Evolutionary conservation across 345 rosid genomes (phyloP), one percentile per base, ranked within the genome.

Genomic region (Capsella bursapastoris): DNA sequence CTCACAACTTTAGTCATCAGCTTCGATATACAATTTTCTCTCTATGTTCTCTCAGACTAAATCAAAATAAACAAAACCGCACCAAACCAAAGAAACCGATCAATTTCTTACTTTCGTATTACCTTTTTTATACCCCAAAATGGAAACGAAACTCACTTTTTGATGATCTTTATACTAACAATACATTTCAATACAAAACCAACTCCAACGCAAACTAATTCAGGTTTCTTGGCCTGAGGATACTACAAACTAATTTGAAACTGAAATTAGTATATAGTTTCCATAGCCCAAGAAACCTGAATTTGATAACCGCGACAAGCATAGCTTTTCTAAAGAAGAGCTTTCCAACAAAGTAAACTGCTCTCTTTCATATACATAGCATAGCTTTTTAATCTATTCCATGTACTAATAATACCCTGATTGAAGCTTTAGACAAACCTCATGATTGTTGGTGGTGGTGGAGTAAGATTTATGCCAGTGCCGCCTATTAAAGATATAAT

Each of bases 401-500:
- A 28, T 28, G 52, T 55, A 15, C 18, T 31, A 29, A 56, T 28
- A 13, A 43, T 68, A 68, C 18, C 52, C 45, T 22, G 32, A 56
- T 43, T n/a, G 9, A 55, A 43, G 32, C 64, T 59, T 25, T 25
- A 14, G n/a, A 31, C 13, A 73, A 74, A 88, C 98, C 98, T 85
- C 73, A 94, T 86, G 71, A 91, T 88, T 57, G 97, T 83, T 58
- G 79, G 64, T 5, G 98, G 98, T 14, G 97, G 97, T 31, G 98
- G 98, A 60, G 97, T 94, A 72, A 94, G 89, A 75, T 94, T 94
- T 81, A 94, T 90, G 86, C 97, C 98, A 60, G 98, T 94, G 82
- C 98, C 97, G 64, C 98, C 98, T 91, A 73, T 6, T 40, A 25
- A 38, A 64, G 22, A 63, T 63, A 56, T 9, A 68, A 3, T 48